phyloP scores from a whole-genome alignment of 768 basidiomycete species.

The Cyclocybe aegerita region DNA sequence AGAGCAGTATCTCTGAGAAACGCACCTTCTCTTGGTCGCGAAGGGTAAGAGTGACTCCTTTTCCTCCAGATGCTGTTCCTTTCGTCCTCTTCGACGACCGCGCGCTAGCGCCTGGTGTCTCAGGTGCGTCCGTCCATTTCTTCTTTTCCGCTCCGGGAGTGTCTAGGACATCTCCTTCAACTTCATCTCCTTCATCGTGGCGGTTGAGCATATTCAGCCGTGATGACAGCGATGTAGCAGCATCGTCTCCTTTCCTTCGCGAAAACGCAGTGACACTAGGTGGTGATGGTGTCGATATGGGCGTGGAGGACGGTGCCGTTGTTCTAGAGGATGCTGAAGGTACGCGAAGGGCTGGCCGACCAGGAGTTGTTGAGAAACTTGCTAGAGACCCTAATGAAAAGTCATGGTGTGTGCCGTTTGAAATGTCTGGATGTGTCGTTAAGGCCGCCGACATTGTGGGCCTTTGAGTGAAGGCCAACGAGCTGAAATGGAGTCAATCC shows the following conservation, averaged over 20 bases:
- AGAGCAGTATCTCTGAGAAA: not conserved
- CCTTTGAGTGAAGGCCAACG: too few species aligned
- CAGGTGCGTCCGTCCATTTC: slow-evolving; percentile 41
- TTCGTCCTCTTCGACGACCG: slow-evolving; percentile 36
- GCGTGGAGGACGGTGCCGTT: slow-evolving; percentile 52
- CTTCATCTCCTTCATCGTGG: slow-evolving; percentile 37
- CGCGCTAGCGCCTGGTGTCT: slow-evolving; percentile 42
- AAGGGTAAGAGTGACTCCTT: slow-evolving; percentile 66
- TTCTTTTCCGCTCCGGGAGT: slow-evolving; percentile 52
- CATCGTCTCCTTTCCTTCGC: slow-evolving; percentile 39
- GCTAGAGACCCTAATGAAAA: slow-evolving; percentile 59
- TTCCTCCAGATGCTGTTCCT: slow-evolving; percentile 38
- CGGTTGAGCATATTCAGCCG: slow-evolving; percentile 30
- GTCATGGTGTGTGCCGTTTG: slow-evolving; percentile 46
- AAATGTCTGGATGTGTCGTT: slow-evolving; percentile 41
- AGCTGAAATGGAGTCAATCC: too few species aligned
- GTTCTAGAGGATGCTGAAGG: slow-evolving; percentile 52
- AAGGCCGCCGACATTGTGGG: not conserved
- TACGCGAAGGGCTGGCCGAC: slow-evolving; percentile 35
- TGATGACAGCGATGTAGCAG: slow-evolving; percentile 34
- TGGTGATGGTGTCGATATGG: slow-evolving; percentile 51
- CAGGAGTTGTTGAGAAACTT: slow-evolving; percentile 50
- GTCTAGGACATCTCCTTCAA: slow-evolving; percentile 45
- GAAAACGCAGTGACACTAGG: slow-evolving; percentile 29
- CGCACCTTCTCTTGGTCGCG: slow-evolving; percentile 95